Percentiles rank a stretch among this genome's conserved stretches.
Evolutionary conservation across 805 yeast species (phyloP).

Genomic region (Metschnikowia kunwiensis): DNA sequence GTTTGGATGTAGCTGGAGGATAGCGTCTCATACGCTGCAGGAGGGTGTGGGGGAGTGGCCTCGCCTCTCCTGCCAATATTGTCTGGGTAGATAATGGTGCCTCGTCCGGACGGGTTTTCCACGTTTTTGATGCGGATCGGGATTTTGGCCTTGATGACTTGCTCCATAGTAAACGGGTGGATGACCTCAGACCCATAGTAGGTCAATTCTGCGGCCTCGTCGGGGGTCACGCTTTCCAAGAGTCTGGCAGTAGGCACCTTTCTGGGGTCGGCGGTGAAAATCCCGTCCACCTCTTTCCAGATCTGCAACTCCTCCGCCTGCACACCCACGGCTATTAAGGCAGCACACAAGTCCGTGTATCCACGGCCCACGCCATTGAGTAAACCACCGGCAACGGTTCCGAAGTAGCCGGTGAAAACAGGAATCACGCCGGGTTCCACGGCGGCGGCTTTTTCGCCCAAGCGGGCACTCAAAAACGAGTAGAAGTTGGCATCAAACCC

Average conservation of each 20-base stretch:
- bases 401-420: slow-evolving; percentile 94
- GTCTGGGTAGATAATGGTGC: slow-evolving; percentile 93
- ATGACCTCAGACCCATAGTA: slow-evolving; percentile 97
- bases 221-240: slow-evolving; percentile 88
- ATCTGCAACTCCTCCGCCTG: slow-evolving; percentile 93
- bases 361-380: slow-evolving; percentile 95
- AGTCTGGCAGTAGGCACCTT: slow-evolving; percentile 88
- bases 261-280: slow-evolving; percentile 97
- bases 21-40: slow-evolving; percentile 61
- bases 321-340: slow-evolving; percentile 88
- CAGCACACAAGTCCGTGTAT: slow-evolving; percentile 97
- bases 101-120: slow-evolving; percentile 86
- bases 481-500: slow-evolving; percentile 71
- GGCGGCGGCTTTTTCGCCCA: slow-evolving; percentile 48
- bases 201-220: slow-evolving; percentile 97
- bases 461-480: slow-evolving; percentile 47
- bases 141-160: slow-evolving; percentile 91
- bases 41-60: slow-evolving; percentile 92
- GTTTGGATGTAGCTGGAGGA: slow-evolving; percentile 33
- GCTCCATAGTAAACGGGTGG: slow-evolving; percentile 99
- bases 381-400: slow-evolving; percentile 93
- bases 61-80: slow-evolving; percentile 82
- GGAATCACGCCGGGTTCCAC: slow-evolving; percentile 58
- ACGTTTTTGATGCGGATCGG: slow-evolving; percentile 97
- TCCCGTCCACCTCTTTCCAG: slow-evolving; percentile 99